These are phyloP conservation scores for Piper betle DNA, from an alignment of 164 flowering plant species.

Conservation along the genomic window DNA sequence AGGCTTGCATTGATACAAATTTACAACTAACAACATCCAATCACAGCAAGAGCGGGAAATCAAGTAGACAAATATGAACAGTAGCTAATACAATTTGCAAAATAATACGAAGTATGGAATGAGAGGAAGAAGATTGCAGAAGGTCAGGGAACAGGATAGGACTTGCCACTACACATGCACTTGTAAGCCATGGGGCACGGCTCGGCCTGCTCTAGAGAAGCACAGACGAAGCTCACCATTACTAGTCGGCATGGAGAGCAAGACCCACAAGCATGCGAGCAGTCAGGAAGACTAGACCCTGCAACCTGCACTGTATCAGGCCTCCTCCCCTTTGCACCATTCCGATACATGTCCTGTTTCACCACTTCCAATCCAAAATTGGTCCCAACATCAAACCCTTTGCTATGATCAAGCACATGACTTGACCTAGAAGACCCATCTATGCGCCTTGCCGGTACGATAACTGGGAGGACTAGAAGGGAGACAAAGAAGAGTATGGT, in stretches of 20 bases:
- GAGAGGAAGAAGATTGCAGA: too few species aligned
- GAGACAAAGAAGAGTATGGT: slow-evolving; percentile 9
- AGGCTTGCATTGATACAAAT: too few species aligned
- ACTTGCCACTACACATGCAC: slow-evolving; percentile 71
- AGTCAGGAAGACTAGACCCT: slow-evolving; percentile 83
- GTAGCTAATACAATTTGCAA: too few species aligned
- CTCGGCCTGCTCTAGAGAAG: slow-evolving; percentile 63
- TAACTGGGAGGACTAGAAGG: slow-evolving; percentile 15
- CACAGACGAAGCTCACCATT: slow-evolving; percentile 75
- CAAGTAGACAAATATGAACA: too few species aligned
- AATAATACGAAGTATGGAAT: too few species aligned
- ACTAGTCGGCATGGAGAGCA: slow-evolving; percentile 74
- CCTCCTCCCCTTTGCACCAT: slow-evolving; percentile 3
- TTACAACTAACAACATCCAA: too few species aligned
- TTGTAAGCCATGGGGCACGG: slow-evolving; percentile 82
- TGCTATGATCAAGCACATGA: slow-evolving; percentile 6
- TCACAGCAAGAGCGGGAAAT: too few species aligned
- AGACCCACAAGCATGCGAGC: slow-evolving; percentile 87
- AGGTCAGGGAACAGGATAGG: slow-evolving; percentile 62
- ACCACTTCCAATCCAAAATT: slow-evolving; percentile 4
- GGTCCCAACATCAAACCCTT: slow-evolving; percentile 7
- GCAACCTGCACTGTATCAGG: slow-evolving; percentile 44
- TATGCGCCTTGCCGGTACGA: slow-evolving; percentile 19
- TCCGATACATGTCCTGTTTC: background rate
- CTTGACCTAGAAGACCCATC: slow-evolving; percentile 3